A percentile compares a stretch with the other conserved stretches of the same genome.
Evolutionary conservation across 139 green algal species (phyloP).

Genomic region (Deuterostichococcus epilithicus): DNA sequence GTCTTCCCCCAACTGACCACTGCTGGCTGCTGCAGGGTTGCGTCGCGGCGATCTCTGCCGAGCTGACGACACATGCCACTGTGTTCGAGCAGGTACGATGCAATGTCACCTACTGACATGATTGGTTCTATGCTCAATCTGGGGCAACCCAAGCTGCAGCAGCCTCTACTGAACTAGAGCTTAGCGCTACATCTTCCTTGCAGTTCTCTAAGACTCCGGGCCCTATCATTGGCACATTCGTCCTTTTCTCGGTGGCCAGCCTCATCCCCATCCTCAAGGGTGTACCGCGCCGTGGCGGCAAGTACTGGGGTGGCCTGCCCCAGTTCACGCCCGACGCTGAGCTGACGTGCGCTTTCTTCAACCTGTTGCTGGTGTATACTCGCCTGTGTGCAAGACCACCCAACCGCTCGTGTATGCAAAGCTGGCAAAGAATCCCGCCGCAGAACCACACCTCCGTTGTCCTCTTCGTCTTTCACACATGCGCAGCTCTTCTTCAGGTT

Average conservation of each 20-base stretch:
- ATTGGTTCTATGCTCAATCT: too few species aligned
- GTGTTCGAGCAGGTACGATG: background rate
- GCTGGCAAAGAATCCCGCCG: too few species aligned
- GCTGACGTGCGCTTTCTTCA: too few species aligned
- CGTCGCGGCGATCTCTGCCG: background rate
- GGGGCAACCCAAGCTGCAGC: too few species aligned
- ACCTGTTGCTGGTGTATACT: too few species aligned
- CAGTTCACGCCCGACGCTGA: background rate
- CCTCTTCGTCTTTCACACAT: too few species aligned
- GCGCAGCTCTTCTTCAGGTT: too few species aligned
- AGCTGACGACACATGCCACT: background rate
- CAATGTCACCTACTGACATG: background rate
- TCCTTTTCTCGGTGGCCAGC: background rate
- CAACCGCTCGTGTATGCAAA: too few species aligned
- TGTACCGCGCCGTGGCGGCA: background rate
- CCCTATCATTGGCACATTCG: background rate
- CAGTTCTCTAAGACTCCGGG: background rate
- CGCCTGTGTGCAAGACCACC: too few species aligned
- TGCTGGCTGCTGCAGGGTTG: background rate
- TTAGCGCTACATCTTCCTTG: background rate
- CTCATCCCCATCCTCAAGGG: background rate
- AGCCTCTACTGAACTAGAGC: too few species aligned
- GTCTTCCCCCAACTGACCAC: too few species aligned
- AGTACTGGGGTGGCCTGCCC: background rate
- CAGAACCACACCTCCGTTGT: too few species aligned